Conservation (phyloP, 1,284 basidiomycete species). For the Sporisorium iseilematis-ciliati region DNA sequence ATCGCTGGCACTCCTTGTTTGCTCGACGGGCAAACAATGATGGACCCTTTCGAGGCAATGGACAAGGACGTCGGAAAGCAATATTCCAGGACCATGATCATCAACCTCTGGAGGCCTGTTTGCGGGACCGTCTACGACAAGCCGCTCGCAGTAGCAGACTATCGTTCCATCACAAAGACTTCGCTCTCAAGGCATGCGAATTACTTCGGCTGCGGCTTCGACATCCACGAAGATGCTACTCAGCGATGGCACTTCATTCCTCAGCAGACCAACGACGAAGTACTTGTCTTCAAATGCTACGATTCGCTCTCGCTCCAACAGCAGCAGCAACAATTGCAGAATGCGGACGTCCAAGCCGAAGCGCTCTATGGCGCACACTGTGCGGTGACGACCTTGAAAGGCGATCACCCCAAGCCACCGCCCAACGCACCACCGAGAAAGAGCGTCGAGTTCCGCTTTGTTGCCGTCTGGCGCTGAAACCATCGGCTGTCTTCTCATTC, state of each 20-base stretch:
- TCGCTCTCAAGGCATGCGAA: conserved; percentile 26
- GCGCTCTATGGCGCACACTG: conserved; percentile 43
- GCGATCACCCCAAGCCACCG: conserved; percentile 14
- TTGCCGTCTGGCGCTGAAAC: conserved; percentile 33
- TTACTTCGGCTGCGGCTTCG: conserved; percentile 36
- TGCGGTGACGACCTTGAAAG: conserved; percentile 26
- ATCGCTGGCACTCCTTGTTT: conserved; percentile 27
- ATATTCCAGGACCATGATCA: conserved; percentile 31
- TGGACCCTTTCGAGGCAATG: conserved; percentile 19
- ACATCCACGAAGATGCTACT: conserved; percentile 20
- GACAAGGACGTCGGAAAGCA: conserved; percentile 6
- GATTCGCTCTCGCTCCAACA: conserved; percentile 30
- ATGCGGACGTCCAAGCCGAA: conserved; percentile 1
- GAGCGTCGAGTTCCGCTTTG: conserved; percentile 44
- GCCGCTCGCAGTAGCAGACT: conserved; percentile 35
- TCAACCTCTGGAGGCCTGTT: conserved; percentile 37
- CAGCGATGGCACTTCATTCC: conserved; percentile 38
- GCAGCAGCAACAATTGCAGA: conserved; percentile 13
- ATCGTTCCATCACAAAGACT: conserved; percentile 10
- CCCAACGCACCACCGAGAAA: conserved; percentile 25
- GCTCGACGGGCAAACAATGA: not conserved
- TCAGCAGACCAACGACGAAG: conserved; percentile 35
- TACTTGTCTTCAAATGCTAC: conserved; percentile 41
- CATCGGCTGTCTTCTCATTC: not conserved
- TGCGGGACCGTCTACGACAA: conserved; percentile 35